phyloP scores from a whole-genome alignment of 2,329 filamentous ascomycete genomes.

The Rutstroemia sp. region DNA sequence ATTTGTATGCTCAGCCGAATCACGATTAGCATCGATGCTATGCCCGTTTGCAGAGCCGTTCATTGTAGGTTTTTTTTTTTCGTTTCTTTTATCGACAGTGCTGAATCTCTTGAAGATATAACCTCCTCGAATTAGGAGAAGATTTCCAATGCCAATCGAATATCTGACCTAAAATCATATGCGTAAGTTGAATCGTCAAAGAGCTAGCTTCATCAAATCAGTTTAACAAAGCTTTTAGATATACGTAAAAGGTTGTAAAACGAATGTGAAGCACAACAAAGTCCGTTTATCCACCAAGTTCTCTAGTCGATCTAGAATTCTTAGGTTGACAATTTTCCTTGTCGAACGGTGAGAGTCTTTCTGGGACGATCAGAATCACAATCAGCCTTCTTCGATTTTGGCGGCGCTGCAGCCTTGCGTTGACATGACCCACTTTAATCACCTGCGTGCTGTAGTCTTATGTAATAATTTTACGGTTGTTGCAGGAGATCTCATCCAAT shows the following conservation, averaged over 20 bases:
- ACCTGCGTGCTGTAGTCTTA: no score
- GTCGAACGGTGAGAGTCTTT: not conserved
- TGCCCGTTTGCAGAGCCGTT: constrained; percentile 22
- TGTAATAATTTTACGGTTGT: no score
- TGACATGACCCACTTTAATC: not conserved
- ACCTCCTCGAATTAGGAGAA: not conserved
- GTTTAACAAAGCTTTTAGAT: not conserved
- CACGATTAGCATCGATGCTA: constrained; percentile 10
- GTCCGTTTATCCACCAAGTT: no score
- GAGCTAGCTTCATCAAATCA: constrained; percentile 4
- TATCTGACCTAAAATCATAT: not conserved
- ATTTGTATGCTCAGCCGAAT: constrained; percentile 27
- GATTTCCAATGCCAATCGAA: not conserved
- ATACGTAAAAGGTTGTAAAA: not conserved
- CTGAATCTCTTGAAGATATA: not conserved
- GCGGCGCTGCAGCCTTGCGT: not conserved
- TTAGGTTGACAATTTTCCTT: not conserved
- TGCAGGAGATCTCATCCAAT: no score
- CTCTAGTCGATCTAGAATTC: no score
- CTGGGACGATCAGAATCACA: not conserved
- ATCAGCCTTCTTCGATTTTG: not conserved
- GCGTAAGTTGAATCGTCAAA: not conserved
- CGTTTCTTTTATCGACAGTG: no score
- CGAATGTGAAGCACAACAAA: not conserved
- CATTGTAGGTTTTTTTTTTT: constrained; percentile 15